A percentile compares a stretch with the other conserved stretches of the same genome.
phyloP scores from a whole-genome alignment of 2,329 filamentous ascomycete genomes.

The Pyrenochaeta sp. region DNA sequence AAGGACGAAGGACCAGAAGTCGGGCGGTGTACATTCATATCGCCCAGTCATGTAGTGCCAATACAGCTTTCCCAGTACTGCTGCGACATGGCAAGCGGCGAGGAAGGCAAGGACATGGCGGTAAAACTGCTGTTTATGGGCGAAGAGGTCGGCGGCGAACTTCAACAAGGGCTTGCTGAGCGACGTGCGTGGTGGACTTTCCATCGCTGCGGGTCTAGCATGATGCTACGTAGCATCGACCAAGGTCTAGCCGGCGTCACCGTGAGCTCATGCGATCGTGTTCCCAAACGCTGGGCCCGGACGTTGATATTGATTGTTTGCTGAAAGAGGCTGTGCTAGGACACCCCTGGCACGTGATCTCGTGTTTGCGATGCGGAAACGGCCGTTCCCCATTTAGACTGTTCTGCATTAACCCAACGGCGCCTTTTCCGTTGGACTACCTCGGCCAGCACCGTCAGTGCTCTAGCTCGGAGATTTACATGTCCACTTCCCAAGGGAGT shows the following conservation, averaged over 20 bases:
- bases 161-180: not conserved
- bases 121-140: not conserved
- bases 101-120: not conserved
- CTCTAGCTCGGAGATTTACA: conserved; percentile 8
- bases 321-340: not conserved
- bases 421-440: not conserved
- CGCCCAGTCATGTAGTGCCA: not conserved
- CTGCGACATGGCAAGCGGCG: not conserved
- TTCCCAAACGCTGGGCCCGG: no score
- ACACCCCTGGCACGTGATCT: not conserved
- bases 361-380: not conserved
- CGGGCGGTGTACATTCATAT: not conserved
- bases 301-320: not conserved
- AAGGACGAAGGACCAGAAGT: not conserved
- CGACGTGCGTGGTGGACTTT: not conserved
- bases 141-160: not conserved
- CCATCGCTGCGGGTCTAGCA: not conserved
- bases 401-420: conserved; percentile 1
- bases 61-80: not conserved
- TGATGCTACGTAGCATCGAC: no score
- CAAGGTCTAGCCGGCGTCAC: no score
- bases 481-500: not conserved
- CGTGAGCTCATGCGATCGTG: no score
- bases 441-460: not conserved
- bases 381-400: not conserved